Conservation (phyloP, 2,329 filamentous ascomycete genomes). For the Diaporthe destruens region DNA sequence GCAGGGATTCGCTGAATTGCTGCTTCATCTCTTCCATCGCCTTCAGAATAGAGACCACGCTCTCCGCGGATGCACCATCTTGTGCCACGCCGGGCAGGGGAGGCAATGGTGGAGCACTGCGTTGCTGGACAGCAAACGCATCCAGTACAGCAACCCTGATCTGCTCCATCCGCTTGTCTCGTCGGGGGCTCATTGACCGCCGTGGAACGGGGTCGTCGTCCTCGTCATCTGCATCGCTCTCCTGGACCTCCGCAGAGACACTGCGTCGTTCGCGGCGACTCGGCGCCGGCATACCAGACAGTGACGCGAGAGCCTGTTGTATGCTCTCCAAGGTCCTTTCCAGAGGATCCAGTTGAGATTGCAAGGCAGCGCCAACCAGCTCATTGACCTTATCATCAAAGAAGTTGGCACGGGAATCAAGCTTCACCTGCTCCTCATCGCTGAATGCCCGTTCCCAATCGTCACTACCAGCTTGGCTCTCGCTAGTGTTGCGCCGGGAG, state of each 20-base stretch:
- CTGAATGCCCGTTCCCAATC: conserved; percentile 94
- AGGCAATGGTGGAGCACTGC: conserved; percentile 50
- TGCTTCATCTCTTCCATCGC: conserved; percentile 75
- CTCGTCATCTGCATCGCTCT: conserved; percentile 96
- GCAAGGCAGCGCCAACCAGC: conserved; percentile 82
- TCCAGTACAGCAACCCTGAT: conserved; percentile 81
- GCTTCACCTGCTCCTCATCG: conserved; percentile 84
- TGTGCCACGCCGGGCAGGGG: conserved; percentile 45
- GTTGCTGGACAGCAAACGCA: conserved; percentile 73
- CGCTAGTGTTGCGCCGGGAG: conserved; percentile 71
- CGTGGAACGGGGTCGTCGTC: conserved; percentile 73
- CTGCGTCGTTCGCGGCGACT: conserved; percentile 78
- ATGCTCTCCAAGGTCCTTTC: conserved; percentile 84
- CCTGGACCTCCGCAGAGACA: conserved; percentile 75
- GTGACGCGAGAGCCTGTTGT: conserved; percentile 73
- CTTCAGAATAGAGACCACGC: conserved; percentile 69
- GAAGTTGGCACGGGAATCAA: conserved; percentile 85
- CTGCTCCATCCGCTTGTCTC: conserved; percentile 85
- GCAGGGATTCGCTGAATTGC: conserved; percentile 61
- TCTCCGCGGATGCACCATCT: conserved; percentile 49
- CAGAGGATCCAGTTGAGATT: conserved; percentile 82
- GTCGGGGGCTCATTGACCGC: conserved; percentile 81
- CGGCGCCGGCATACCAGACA: conserved; percentile 66
- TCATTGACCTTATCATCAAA: conserved; percentile 93
- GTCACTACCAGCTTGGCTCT: conserved; percentile 81